Conservation (phyloP, 2,329 filamentous ascomycete species). For the Colletotrichum aenigma region DNA sequence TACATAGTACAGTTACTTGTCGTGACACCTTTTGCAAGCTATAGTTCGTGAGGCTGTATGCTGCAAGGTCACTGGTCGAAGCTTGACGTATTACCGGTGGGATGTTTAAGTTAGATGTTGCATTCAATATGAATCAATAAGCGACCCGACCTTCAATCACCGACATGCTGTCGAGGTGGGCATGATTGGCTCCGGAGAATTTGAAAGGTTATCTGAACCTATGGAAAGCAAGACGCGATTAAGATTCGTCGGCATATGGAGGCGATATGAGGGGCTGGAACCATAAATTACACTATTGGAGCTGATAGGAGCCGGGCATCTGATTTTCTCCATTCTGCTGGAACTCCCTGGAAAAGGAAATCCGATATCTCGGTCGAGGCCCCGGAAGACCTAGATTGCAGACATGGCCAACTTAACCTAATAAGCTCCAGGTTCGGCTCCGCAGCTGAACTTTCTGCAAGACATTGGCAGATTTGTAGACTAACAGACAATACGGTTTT, state of each 20-base stretch:
- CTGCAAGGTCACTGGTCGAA: background rate
- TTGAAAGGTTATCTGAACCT: background rate
- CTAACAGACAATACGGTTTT: background rate
- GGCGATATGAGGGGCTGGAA: background rate
- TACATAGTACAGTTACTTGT: background rate
- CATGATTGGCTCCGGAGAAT: background rate
- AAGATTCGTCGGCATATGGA: background rate
- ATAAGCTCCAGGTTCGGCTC: background rate
- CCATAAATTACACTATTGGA: background rate
- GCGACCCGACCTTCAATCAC: background rate
- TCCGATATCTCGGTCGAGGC: background rate
- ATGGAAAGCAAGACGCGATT: background rate
- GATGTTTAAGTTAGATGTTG: background rate
- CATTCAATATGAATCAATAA: background rate
- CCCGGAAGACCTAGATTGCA: background rate
- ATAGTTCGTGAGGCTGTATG: background rate
- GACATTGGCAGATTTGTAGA: background rate
- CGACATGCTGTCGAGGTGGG: background rate
- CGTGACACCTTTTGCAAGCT: background rate
- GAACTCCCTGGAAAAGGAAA: background rate
- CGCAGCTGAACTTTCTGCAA: background rate
- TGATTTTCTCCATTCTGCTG: background rate
- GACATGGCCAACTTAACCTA: background rate
- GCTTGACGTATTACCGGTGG: rapidly evolving
- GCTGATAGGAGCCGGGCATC: background rate